These are phyloP conservation scores for Vararia minispora DNA, from an alignment of 768 basidiomycete species.

Conservation along the genomic window DNA sequence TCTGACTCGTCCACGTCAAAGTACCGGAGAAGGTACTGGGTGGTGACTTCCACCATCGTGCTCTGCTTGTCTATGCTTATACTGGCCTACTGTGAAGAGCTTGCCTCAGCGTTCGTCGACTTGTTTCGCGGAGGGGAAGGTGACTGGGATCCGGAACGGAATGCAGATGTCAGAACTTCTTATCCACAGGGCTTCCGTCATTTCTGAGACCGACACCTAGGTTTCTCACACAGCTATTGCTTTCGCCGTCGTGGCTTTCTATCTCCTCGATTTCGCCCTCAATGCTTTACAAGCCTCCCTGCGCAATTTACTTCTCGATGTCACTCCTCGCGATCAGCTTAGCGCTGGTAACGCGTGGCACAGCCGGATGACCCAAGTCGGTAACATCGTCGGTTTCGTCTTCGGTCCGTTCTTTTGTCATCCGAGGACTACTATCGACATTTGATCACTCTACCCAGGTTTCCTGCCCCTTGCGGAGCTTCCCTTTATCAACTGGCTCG, in stretches of 20 bases:
- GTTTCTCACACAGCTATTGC: conserved; percentile 63
- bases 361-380: conserved; percentile 91
- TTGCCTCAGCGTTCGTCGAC: conserved; percentile 70
- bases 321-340: conserved; percentile 81
- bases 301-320: conserved; percentile 86
- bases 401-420: conserved; percentile 46
- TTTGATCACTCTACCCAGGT: conserved; percentile 30
- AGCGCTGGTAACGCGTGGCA: conserved; percentile 98
- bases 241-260: conserved; percentile 85
- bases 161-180: conserved; percentile 37
- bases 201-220: conserved; percentile 24
- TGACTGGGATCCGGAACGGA: conserved; percentile 77
- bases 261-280: conserved; percentile 91
- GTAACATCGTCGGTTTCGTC: conserved; percentile 90
- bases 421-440: neutral
- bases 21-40: conserved; percentile 89
- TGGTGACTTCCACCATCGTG: conserved; percentile 75
- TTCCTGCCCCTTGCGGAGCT: conserved; percentile 80
- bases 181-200: conserved; percentile 1
- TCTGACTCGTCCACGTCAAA: conserved; percentile 89
- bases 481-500: conserved; percentile 68
- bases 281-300: conserved; percentile 92
- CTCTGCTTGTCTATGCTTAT: conserved; percentile 68
- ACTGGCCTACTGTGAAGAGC: conserved; percentile 72
- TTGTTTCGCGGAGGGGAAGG: conserved; percentile 63